Percentiles rank a stretch among this genome's conserved stretches.
phyloP scores from a whole-genome alignment of 192 early-diverging fungal genomes.

The Powellomyces hirtus region DNA sequence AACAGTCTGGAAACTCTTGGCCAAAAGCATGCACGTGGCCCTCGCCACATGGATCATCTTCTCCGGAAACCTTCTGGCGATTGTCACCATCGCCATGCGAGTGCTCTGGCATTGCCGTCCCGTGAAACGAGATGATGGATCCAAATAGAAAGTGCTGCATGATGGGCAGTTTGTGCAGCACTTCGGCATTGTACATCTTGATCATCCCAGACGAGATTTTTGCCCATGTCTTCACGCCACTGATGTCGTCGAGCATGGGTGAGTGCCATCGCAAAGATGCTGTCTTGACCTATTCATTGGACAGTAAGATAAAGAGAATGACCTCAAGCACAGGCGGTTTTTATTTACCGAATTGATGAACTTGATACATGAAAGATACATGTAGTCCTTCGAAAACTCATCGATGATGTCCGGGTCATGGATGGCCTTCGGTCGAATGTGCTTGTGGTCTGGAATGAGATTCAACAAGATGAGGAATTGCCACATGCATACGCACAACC shows the following conservation, averaged over 20 bases:
- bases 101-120: no score
- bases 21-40: constrained; percentile 72
- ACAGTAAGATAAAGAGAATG: not conserved
- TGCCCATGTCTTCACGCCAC: constrained; percentile 79
- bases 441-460: constrained; percentile 67
- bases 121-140: constrained; percentile 69
- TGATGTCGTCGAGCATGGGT: constrained; percentile 92
- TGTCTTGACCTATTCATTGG: constrained; percentile 35
- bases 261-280: constrained; percentile 73
- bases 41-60: constrained; percentile 29
- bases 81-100: constrained; percentile 32
- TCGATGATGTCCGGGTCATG: constrained; percentile 85
- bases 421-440: constrained; percentile 91
- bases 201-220: constrained; percentile 90
- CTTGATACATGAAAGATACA: constrained; percentile 92
- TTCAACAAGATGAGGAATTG: not conserved
- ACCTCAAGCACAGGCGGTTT: not conserved
- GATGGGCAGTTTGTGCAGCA: constrained; percentile 81
- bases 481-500: not conserved
- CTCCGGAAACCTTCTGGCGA: not conserved
- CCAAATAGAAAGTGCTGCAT: constrained; percentile 98
- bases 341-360: constrained; percentile 81
- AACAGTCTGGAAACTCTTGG: constrained; percentile 76
- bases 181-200: constrained; percentile 94
- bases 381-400: constrained; percentile 87